phyloP scores from a whole-genome alignment of 78 protist species.

The Thecamonas trahens region DNA sequence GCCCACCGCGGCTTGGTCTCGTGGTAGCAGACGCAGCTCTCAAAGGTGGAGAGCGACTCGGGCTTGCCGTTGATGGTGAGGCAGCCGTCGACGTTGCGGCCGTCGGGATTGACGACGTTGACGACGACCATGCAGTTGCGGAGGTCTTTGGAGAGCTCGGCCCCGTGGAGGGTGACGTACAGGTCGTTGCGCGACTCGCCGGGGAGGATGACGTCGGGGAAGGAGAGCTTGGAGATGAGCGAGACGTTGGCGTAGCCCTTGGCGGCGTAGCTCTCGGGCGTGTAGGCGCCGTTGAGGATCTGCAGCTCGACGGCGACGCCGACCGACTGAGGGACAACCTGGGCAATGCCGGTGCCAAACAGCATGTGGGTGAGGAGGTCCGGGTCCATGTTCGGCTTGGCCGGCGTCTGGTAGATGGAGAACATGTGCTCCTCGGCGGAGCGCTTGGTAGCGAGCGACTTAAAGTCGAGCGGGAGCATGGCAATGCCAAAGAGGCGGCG shows the following conservation, averaged over 20 bases:
- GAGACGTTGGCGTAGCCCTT: too few species aligned
- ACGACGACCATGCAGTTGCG: not conserved
- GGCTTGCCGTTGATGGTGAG: not conserved
- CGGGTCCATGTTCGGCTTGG: not conserved
- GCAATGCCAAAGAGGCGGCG: not conserved
- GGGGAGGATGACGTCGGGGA: slow-evolving; percentile 8
- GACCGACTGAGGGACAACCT: not conserved
- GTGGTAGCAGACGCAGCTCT: slow-evolving; percentile 1
- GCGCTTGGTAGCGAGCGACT: not conserved
- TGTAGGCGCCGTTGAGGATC: not conserved
- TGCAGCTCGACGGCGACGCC: not conserved
- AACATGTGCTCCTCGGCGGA: not conserved
- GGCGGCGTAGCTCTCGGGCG: not conserved
- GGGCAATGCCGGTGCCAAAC: not conserved
- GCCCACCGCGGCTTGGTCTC: not conserved
- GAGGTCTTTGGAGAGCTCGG: too few species aligned
- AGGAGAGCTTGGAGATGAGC: not conserved
- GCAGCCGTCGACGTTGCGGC: not conserved
- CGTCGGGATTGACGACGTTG: not conserved
- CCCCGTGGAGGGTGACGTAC: slow-evolving; percentile 2
- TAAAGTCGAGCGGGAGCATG: not conserved
- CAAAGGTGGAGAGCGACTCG: not conserved
- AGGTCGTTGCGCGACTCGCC: not conserved
- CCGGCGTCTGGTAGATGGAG: not conserved
- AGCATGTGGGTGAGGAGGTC: not conserved